Evolutionary conservation across 2,329 filamentous ascomycete genomes (phyloP), one percentile per base, ranked within the genome.

Genomic region (Capronia epimyces): DNA sequence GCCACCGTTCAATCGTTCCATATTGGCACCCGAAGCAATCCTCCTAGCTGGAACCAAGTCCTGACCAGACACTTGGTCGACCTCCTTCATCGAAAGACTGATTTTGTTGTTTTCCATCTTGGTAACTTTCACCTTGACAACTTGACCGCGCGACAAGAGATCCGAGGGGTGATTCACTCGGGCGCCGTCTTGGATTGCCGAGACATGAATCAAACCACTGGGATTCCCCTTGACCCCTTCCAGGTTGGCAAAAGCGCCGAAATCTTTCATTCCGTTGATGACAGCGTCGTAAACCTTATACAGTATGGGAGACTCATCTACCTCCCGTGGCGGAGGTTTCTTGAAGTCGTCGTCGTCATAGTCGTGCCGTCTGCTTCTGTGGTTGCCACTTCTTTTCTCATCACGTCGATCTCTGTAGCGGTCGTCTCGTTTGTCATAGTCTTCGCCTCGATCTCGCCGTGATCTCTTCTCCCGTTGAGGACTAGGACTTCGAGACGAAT

Each of bases 51-150:
- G 89, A 24, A 84, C 81, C 32, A 95, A 72, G 64, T 98, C 93
- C 64, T 82, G 79, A 4, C 93, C 93, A 2, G 87, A 90, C 24
- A 81, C 78, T 67, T 98, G 93, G 61, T 98, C 91, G 13, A 96
- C 90, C 55, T 96, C 91, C 65, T 95, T 95, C 90, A 98, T 96
- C 0, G 90, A 95, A 4, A 98, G 72, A 0, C 89, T 90, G 62
- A 97, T 84, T 22, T 87, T 80, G 46, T 76, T 81, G 3, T 86
- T 84, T 64, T 97, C 87, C 46, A 95, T 83, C 64, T 87, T 95
- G 63, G 86, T 76, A 20, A 98, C 85, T 67, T 98, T 98, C 62
- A 97, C 88, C 67, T 93, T 95, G 47, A 98, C 89, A 1, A 81
- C 73, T 65, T 97, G 90, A 4, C 86, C 87, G 53, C 81, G 79